Conservation (phyloP, 2,329 filamentous ascomycete species). For the Tolypocladium amazonense region DNA sequence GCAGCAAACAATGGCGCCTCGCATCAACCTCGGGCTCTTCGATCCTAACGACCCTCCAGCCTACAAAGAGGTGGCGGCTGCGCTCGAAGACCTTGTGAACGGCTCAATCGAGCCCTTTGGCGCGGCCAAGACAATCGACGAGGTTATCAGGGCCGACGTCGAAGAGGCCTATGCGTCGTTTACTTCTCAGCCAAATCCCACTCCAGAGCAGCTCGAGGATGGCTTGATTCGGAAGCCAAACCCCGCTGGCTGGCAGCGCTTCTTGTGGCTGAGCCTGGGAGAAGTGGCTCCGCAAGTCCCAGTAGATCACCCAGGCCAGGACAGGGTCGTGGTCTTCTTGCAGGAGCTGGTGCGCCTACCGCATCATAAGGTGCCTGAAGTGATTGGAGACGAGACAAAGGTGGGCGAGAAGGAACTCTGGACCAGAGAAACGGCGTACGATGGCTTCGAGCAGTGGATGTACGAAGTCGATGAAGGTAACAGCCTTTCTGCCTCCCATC, state of each 20-base stretch:
- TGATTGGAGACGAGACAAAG: not conserved
- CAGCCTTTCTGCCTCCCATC: not conserved
- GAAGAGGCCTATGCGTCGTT: not conserved
- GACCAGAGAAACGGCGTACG: not conserved
- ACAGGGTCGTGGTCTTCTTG: not conserved
- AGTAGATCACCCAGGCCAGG: not conserved
- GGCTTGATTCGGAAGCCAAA: not conserved
- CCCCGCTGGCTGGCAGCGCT: not conserved
- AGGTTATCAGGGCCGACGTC: not conserved
- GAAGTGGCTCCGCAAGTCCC: not conserved
- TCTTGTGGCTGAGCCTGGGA: not conserved
- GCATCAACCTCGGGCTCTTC: not conserved
- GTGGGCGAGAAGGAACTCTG: not conserved
- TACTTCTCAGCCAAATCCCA: not conserved
- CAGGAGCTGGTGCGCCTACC: not conserved
- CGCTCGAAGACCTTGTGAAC: not conserved
- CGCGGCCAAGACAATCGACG: not conserved
- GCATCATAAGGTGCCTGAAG: not conserved
- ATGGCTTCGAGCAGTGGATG: not conserved
- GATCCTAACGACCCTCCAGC: not conserved
- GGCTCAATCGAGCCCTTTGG: not conserved
- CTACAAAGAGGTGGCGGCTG: not conserved
- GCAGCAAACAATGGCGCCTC: not conserved
- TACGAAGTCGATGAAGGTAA: not conserved
- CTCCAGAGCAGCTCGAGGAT: not conserved